These are phyloP conservation scores for Suhomyces yuchorum DNA, from an alignment of 1,139 yeast genomes.

Conservation along the genomic window DNA sequence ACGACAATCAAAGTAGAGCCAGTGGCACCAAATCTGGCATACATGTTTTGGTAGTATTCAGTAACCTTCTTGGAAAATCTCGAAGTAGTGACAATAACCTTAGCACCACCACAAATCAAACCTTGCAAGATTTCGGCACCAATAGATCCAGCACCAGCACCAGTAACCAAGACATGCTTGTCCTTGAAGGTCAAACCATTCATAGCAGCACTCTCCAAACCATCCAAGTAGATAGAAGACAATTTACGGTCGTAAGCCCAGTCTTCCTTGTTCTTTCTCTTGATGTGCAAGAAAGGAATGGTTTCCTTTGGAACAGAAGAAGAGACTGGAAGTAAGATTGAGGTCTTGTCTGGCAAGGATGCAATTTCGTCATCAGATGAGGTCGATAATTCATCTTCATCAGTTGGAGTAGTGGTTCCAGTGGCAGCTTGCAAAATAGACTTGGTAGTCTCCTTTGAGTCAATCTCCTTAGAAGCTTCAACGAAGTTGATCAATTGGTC, in stretches of 20 bases:
- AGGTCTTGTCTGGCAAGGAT: conserved; percentile 72
- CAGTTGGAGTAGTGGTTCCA: conserved; percentile 46
- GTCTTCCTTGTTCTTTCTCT: conserved; percentile 70
- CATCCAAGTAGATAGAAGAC: conserved; percentile 80
- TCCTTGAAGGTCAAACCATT: conserved; percentile 89
- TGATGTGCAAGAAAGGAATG: conserved; percentile 91
- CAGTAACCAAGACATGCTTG: conserved; percentile 89
- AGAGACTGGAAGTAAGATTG: conserved; percentile 73
- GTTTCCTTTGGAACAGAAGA: conserved; percentile 78
- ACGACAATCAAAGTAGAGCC: conserved; percentile 93
- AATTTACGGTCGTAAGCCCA: conserved; percentile 85
- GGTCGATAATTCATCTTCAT: conserved; percentile 53
- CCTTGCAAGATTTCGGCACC: conserved; percentile 98
- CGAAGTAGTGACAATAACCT: conserved; percentile 93
- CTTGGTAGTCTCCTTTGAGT: conserved; percentile 48
- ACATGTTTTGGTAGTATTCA: conserved; percentile 91
- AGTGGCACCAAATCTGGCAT: conserved; percentile 87
- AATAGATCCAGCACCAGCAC: conserved; percentile 98
- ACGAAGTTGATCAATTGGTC: conserved; percentile 75
- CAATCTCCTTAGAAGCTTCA: conserved; percentile 68
- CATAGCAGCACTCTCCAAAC: conserved; percentile 89
- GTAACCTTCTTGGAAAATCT: conserved; percentile 93
- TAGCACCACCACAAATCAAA: conserved; percentile 95
- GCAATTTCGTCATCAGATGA: conserved; percentile 74
- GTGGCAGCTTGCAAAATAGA: conserved; percentile 39